phyloP scores from a whole-genome alignment of 441 rosid species.

The Adansonia gregorii region DNA sequence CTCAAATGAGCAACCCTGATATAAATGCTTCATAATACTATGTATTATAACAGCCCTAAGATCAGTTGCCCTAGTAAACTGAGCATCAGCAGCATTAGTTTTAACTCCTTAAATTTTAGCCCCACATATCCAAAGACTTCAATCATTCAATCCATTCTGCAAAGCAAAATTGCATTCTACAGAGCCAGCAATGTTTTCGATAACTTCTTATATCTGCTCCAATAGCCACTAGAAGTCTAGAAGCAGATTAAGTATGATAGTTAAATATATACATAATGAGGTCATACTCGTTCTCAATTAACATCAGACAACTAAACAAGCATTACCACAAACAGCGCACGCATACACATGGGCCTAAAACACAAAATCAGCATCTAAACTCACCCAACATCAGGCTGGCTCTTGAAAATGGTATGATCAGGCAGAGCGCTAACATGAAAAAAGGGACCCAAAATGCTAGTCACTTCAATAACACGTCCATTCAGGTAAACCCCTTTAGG shows the following conservation, averaged over 20 bases:
- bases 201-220: neutral
- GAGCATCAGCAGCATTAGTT: neutral
- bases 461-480: slow-evolving; percentile 94
- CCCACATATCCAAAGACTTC: neutral
- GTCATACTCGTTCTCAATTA: slow-evolving; percentile 8
- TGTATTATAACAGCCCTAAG: neutral
- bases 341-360: slow-evolving; percentile 16
- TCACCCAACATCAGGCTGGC: slow-evolving; percentile 98
- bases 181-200: neutral
- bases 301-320: slow-evolving; percentile 3
- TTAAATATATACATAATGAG: neutral
- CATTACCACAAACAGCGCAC: neutral
- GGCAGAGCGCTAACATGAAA: slow-evolving; percentile 94
- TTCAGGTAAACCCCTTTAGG: slow-evolving; percentile 86
- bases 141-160: slow-evolving; percentile 11
- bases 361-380: slow-evolving; percentile 31
- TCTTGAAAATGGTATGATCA: slow-evolving; percentile 79
- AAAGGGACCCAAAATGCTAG: slow-evolving; percentile 97
- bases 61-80: neutral
- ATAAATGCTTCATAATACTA: slow-evolving; percentile 1
- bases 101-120: neutral
- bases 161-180: neutral
- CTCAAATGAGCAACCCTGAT: neutral
- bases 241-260: neutral
- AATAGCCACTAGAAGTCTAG: neutral